phyloP scores from a whole-genome alignment of 2,329 filamentous ascomycete species.

The Colletotrichum sansevieriae region DNA sequence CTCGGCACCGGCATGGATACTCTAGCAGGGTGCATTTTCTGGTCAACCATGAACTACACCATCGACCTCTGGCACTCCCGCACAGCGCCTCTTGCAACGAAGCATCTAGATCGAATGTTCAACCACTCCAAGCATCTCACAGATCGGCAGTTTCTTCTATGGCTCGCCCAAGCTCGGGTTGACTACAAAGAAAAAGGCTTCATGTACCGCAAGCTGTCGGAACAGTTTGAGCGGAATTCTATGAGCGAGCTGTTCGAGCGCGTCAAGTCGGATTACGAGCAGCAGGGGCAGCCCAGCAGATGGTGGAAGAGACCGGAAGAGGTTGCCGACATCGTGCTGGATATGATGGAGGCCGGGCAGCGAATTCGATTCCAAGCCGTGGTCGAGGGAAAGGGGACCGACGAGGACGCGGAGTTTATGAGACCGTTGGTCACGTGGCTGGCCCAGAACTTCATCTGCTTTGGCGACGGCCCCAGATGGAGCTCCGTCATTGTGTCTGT shows the following conservation, averaged over 20 bases:
- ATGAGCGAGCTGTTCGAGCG: conserved; percentile 5
- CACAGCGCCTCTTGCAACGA: neutral
- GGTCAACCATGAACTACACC: conserved; percentile 39
- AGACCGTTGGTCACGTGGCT: conserved; percentile 9
- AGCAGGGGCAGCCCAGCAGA: conserved; percentile 1
- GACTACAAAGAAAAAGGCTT: conserved; percentile 38
- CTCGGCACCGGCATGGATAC: conserved; percentile 24
- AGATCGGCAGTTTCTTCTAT: conserved; percentile 26
- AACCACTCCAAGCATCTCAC: neutral
- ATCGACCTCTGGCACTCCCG: conserved; percentile 37
- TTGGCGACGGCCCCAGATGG: conserved; percentile 39
- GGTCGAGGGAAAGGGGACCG: conserved; percentile 6
- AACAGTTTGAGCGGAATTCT: conserved; percentile 29
- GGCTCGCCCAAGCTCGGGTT: conserved; percentile 24
- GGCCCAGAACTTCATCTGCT: conserved; percentile 31
- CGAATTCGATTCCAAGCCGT: conserved; percentile 21
- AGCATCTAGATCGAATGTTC: conserved; percentile 26
- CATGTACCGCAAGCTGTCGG: conserved; percentile 35
- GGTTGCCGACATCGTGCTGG: conserved; percentile 6
- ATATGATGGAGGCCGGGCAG: neutral
- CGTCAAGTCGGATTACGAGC: conserved; percentile 2
- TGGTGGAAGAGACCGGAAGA: conserved; percentile 36
- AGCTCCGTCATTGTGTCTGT: conserved; percentile 21
- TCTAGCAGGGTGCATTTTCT: conserved; percentile 40
- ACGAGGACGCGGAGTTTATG: conserved; percentile 13